Evolutionary conservation across 2,329 filamentous ascomycete species (phyloP), one percentile per base, ranked within the genome.

Genomic region (Colletotrichum liaoningense): DNA sequence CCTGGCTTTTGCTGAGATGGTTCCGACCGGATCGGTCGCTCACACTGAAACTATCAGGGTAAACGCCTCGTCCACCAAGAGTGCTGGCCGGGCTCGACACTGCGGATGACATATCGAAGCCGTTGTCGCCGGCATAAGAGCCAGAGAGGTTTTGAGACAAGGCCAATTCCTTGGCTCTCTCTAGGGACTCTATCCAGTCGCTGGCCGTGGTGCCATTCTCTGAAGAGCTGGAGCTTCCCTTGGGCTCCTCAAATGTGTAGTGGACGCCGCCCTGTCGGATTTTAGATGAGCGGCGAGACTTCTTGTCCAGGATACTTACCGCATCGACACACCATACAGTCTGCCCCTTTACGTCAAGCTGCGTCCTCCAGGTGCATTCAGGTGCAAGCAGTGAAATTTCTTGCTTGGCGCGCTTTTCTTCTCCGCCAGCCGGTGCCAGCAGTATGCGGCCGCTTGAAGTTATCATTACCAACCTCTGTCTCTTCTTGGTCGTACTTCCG

Each of bases 341-440:
- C 83, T 96, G 89, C 30, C 95, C 95, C 83, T 97, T 98, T n/a
- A 91, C 88, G 82, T 98, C 97, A 58, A 92, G 89, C 77, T 94
- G 94, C 65, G 89, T 95, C 80, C 90, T 93, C 92, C 94, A 98
- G 30, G 90, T 86, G 77, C 92, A 94, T 66, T 94, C 95, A 2
- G 93, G 86, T 2, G 89, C 88, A 24, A 97, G 85, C 30, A 99
- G 87, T n/a, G 94, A 94, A 46, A 99, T 91, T 77, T 99, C 97
- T 78, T 94, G 90, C 81, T 99, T 99, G 26, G 95, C 90, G 82
- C 97, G 95, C 85, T 99, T 99, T 80, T 98, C 96, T 76, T 98
- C 97, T 0, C 96, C 97, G 7, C 96, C 95, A 28, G 95, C 93
- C 5, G 97, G 94, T 14, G 95, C 96, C 79, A 99, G 88, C 60